Percentiles rank a stretch among this genome's conserved stretches.
Conservation (phyloP, 2,329 filamentous ascomycete species). For the Bimuria novae-zelandiae region DNA sequence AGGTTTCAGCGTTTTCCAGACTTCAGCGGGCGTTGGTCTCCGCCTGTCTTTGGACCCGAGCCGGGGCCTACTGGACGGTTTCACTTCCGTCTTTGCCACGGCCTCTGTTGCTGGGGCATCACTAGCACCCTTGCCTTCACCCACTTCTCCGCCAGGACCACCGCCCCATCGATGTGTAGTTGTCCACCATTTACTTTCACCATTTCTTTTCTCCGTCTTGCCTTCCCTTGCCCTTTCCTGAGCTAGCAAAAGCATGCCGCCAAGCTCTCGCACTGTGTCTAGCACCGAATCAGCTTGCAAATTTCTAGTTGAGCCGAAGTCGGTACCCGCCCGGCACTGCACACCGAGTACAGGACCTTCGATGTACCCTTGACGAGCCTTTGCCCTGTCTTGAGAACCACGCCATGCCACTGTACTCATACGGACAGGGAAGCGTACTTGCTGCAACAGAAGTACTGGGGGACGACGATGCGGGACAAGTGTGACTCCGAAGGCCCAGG, state of each 20-base stretch:
- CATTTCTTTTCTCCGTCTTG: constrained; percentile 53
- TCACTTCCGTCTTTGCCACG: constrained; percentile 41
- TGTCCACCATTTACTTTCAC: constrained; percentile 66
- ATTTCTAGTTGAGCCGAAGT: constrained; percentile 51
- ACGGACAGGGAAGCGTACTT: constrained; percentile 60
- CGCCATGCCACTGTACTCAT: constrained; percentile 61
- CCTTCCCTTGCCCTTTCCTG: constrained; percentile 65
- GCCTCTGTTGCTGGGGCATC: constrained; percentile 31
- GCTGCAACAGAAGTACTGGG: constrained; percentile 54
- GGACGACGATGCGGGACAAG: constrained; percentile 53
- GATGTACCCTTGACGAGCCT: constrained; percentile 59
- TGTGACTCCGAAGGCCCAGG: constrained; percentile 63
- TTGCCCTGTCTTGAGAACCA: constrained; percentile 56
- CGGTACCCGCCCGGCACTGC: constrained; percentile 60
- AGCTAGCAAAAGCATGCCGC: constrained; percentile 61
- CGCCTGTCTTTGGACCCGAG: constrained; percentile 42
- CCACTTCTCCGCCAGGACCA: constrained; percentile 52
- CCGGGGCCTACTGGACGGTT: constrained; percentile 30
- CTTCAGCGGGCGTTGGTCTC: constrained; percentile 53
- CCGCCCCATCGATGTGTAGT: constrained; percentile 62
- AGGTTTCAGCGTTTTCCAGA: constrained; percentile 59
- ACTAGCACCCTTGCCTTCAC: constrained; percentile 33
- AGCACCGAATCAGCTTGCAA: constrained; percentile 45
- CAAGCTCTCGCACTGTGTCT: constrained; percentile 62
- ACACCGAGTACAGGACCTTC: constrained; percentile 63